Conservation (phyloP, 108 stramenopile genomes). For the Epithemia pelagica region DNA sequence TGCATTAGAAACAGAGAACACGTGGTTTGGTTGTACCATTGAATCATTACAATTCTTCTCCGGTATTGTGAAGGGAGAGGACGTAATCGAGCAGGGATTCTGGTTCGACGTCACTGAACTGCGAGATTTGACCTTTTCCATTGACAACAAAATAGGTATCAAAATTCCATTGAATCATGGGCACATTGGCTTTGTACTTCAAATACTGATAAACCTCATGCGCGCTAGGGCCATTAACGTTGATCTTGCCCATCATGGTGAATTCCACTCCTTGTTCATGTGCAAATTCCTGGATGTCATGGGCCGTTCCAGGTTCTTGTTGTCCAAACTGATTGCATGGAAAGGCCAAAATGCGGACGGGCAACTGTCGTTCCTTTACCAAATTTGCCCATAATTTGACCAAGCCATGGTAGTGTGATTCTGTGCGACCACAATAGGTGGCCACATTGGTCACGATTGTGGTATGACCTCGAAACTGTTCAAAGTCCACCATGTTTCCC, state of each 20-base stretch:
- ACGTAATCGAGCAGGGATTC: too few species aligned
- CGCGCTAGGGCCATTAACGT: slow-evolving; percentile 72
- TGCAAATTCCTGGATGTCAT: slow-evolving; percentile 57
- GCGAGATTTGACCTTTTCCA: background rate
- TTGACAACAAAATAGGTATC: slow-evolving; percentile 67
- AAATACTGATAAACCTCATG: slow-evolving; percentile 62
- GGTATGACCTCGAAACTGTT: slow-evolving; percentile 57
- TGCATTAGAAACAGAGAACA: too few species aligned
- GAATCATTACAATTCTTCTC: too few species aligned
- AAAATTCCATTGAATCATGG: slow-evolving; percentile 68
- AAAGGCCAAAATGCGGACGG: slow-evolving; percentile 51
- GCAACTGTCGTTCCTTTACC: slow-evolving; percentile 14
- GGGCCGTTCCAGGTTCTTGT: slow-evolving; percentile 63
- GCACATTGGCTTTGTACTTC: slow-evolving; percentile 52
- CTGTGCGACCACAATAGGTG: slow-evolving; percentile 75
- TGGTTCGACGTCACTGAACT: background rate
- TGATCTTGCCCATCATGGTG: slow-evolving; percentile 82
- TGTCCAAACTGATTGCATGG: slow-evolving; percentile 87
- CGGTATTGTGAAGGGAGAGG: too few species aligned
- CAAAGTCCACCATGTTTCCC: slow-evolving; percentile 46
- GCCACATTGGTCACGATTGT: slow-evolving; percentile 79
- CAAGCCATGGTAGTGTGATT: slow-evolving; percentile 66
- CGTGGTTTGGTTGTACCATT: too few species aligned
- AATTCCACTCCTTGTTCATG: slow-evolving; percentile 54
- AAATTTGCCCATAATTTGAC: slow-evolving; percentile 41